Percentiles rank a stretch among this genome's conserved stretches.
Evolutionary conservation across 106 monocot species (phyloP).

Genomic region (Allium cepa): DNA sequence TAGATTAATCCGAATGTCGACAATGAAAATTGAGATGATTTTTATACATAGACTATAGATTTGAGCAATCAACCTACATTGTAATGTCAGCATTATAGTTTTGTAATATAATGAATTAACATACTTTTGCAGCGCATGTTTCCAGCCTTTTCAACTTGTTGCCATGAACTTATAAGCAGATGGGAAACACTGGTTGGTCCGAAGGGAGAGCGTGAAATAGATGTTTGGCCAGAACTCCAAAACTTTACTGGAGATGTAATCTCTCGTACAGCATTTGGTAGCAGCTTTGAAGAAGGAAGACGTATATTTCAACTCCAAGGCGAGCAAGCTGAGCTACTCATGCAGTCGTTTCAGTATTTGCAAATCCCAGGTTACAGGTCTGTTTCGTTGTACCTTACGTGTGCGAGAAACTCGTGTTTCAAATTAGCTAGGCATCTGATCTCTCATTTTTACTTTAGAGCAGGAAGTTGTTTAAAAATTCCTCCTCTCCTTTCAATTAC

Average conservation of each 20-base stretch:
- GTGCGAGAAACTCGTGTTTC: no score
- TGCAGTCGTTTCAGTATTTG: slow-evolving; percentile 12
- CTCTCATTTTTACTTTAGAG: no score
- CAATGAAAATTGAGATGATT: no score
- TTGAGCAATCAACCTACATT: no score
- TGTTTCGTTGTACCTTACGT: no score
- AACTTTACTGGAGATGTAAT: slow-evolving; percentile 54
- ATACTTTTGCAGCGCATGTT: slow-evolving; percentile 36
- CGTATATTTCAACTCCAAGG: slow-evolving; percentile 55
- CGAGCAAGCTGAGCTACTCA: slow-evolving; percentile 28
- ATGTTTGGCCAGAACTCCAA: slow-evolving; percentile 63
- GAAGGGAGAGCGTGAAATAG: slow-evolving; percentile 30
- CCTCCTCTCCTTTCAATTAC: no score
- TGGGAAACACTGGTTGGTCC: slow-evolving; percentile 22
- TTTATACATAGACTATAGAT: no score
- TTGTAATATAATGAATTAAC: no score
- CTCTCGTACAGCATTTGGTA: slow-evolving; percentile 60
- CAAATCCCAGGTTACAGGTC: slow-evolving; percentile 44
- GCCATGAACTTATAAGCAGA: slow-evolving; percentile 31
- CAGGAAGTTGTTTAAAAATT: no score
- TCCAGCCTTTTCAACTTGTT: slow-evolving; percentile 39
- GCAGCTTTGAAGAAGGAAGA: slow-evolving; percentile 58
- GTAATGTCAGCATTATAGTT: no score
- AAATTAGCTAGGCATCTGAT: no score
- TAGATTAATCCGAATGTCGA: no score